Evolutionary conservation across 805 yeast genomes (phyloP), one percentile per base, ranked within the genome.

Genomic region (Metschnikowia drakensbergensis): DNA sequence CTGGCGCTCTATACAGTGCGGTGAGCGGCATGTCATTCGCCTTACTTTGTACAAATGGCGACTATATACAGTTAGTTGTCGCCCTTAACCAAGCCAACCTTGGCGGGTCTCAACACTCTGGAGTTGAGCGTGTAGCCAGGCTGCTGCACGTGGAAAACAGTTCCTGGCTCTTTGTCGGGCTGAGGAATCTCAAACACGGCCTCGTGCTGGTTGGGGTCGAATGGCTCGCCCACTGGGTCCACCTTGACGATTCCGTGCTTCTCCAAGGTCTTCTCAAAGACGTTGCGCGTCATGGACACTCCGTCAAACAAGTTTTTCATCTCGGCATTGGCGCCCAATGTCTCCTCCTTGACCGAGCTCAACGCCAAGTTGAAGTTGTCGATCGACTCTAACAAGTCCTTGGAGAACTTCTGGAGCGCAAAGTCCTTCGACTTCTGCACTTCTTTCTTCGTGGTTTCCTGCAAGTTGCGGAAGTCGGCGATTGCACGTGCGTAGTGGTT

Each of bases 401-500:
- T 86, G 55, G 96, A 94, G 65, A 90, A 90, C 68, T 88, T 90
- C 68, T 90, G 96, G 55, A 91, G 75, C 0, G 97, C 97, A 71
- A 84, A 90, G 63, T 88, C 96, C 64, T 77, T 84, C 47, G 96
- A 89, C 72, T 87, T 87, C 69, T 86, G 85, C 48, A 87, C 75
- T 65, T 91, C 97, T 58, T 87, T 79, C 71, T 87, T 86, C 51
- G 97, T 88, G 45, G 91, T 83, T 64, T 87, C 92, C 74, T 90
- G 97, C 60, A 90, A 75, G 70, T 88, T 89, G 60, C 96, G 82
- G 83, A 89, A 91, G 67, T 90, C 97, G 26, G 97, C 96, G 49
- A 89, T 79, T 25, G 96, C 79, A 58, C 96, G 82, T 49, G 88
- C 76, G 63, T 86, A 84, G 59, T 84, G 82, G 67, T 89, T 95